Percentiles rank a stretch among this genome's conserved stretches.
Conservation (phyloP, 179 eudicot genomes). For the Spergularia azorica region DNA sequence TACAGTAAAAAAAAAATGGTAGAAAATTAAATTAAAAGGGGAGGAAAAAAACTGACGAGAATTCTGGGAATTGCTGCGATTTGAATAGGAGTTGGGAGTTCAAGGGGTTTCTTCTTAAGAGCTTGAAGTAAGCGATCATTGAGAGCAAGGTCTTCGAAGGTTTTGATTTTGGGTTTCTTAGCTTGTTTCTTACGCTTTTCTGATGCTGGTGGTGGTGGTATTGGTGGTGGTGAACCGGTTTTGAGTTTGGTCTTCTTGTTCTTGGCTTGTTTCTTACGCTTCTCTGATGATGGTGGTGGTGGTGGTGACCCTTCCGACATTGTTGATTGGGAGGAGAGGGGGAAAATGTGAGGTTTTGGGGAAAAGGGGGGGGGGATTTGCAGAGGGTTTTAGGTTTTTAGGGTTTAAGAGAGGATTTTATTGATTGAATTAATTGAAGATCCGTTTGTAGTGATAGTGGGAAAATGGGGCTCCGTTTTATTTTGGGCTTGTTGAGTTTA, state of each 20-base stretch:
- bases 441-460: no score
- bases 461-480: no score
- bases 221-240: slow-evolving; percentile 2
- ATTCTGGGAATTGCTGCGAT: slow-evolving; percentile 63
- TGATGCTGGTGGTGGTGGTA: no score
- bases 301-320: slow-evolving; percentile 40
- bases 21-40: no score
- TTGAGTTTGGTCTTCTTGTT: slow-evolving; percentile 40
- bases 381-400: slow-evolving; percentile 27
- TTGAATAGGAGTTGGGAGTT: slow-evolving; percentile 60
- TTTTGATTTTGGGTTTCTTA: background rate
- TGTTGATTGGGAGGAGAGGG: slow-evolving; percentile 2
- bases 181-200: no score
- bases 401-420: background rate
- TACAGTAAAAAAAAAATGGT: background rate
- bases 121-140: slow-evolving; percentile 55
- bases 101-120: slow-evolving; percentile 58
- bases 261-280: background rate
- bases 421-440: background rate
- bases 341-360: background rate
- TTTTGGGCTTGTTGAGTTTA: no score
- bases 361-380: no score
- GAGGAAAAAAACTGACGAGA: slow-evolving; percentile 40
- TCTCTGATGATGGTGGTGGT: no score
- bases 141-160: slow-evolving; percentile 70